A percentile compares a stretch with the other conserved stretches of the same genome.
Evolutionary conservation across 208 protist genomes (phyloP).

Genomic region (Entamoeba moshkovskii): DNA sequence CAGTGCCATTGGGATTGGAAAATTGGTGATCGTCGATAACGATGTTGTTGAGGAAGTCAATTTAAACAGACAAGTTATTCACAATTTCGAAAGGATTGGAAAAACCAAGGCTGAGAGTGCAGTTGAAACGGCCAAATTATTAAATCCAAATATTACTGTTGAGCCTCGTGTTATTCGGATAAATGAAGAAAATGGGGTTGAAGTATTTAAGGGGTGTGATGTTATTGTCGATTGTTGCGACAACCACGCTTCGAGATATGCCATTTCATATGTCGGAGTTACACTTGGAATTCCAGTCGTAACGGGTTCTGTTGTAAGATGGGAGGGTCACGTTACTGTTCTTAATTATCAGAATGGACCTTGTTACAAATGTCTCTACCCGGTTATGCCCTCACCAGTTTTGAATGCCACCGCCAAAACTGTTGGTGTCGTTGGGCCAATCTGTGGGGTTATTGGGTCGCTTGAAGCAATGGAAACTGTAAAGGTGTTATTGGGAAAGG

Average conservation of each 20-base stretch:
- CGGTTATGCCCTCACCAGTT: background rate
- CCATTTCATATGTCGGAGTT: background rate
- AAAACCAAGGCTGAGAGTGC: background rate
- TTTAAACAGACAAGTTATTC: constrained; percentile 8
- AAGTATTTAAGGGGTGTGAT: background rate
- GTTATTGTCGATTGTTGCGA: background rate
- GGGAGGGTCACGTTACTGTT: background rate
- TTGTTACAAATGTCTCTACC: background rate
- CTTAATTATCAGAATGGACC: constrained; percentile 2
- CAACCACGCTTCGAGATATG: background rate
- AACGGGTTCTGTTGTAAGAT: background rate
- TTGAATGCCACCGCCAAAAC: background rate
- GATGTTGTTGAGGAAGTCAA: background rate
- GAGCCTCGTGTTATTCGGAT: background rate
- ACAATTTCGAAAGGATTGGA: background rate
- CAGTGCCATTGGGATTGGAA: constrained; percentile 65
- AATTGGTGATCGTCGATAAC: background rate
- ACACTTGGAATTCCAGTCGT: constrained; percentile 5
- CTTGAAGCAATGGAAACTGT: background rate
- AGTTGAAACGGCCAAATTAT: background rate
- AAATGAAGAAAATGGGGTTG: background rate
- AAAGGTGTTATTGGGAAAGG: background rate
- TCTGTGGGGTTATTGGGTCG: background rate
- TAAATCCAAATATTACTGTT: background rate
- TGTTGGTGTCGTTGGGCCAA: background rate